phyloP scores from a whole-genome alignment of 2,329 filamentous ascomycete genomes.

The Fusarium illudens region DNA sequence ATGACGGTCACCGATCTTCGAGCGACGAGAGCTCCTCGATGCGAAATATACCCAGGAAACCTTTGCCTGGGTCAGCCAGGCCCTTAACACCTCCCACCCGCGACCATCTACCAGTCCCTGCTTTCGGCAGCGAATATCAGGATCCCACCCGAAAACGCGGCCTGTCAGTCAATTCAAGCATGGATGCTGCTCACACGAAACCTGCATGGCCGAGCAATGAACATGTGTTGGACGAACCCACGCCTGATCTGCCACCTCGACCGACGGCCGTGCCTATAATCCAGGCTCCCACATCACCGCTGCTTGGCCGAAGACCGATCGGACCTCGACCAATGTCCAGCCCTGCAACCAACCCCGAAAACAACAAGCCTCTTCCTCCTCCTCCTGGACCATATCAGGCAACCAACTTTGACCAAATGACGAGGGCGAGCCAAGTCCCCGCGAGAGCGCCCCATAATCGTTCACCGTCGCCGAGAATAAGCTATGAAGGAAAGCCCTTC shows the following conservation, averaged over 20 bases:
- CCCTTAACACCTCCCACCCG: conserved; percentile 40
- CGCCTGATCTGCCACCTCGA: conserved; percentile 21
- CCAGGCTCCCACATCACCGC: conserved; percentile 26
- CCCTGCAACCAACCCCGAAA: neutral
- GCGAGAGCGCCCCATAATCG: conserved; percentile 17
- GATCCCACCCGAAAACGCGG: conserved; percentile 26
- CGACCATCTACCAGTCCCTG: conserved; percentile 30
- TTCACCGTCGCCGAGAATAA: conserved; percentile 52
- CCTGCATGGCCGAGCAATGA: conserved; percentile 22
- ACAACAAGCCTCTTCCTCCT: conserved; percentile 23
- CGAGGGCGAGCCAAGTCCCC: conserved; percentile 3
- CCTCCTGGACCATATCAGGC: conserved; percentile 9
- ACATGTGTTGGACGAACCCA: conserved; percentile 13
- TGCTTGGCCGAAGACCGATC: conserved; percentile 44
- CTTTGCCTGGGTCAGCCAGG: conserved; percentile 51
- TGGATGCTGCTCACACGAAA: conserved; percentile 14
- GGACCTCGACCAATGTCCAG: conserved; percentile 37
- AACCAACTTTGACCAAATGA: conserved; percentile 24
- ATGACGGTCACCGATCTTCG: conserved; percentile 50
- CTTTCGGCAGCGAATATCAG: conserved; percentile 16
- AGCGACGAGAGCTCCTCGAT: conserved; percentile 55
- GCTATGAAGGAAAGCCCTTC: conserved; percentile 54
- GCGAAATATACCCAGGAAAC: conserved; percentile 62
- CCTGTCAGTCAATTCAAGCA: conserved; percentile 33
- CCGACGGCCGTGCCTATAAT: conserved; percentile 18